Percentiles rank a stretch among this genome's conserved stretches.
Evolutionary conservation across 2,329 filamentous ascomycete species (phyloP).

Genomic region (Venturia effusa): DNA sequence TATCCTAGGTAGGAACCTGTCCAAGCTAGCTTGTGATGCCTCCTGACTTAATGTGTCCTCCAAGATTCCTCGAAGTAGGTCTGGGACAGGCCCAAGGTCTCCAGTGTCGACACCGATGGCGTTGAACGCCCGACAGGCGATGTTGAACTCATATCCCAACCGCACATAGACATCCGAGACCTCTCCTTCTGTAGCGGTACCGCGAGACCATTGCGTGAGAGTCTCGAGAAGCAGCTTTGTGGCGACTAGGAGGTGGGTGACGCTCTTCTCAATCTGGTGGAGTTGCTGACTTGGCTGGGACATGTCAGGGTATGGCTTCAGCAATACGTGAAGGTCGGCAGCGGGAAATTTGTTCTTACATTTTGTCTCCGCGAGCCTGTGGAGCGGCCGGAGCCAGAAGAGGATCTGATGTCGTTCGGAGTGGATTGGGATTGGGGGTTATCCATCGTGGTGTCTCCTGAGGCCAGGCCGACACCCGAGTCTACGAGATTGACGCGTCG

Average conservation of each 20-base stretch:
- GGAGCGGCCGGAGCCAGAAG: conserved; percentile 55
- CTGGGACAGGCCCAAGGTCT: conserved; percentile 90
- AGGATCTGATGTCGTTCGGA: conserved; percentile 48
- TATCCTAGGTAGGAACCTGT: conserved; percentile 87
- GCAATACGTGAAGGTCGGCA: not conserved
- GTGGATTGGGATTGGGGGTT: conserved; percentile 20
- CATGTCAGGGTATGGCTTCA: not conserved
- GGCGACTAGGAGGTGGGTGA: conserved; percentile 91
- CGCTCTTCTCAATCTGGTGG: conserved; percentile 97
- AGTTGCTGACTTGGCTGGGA: conserved; percentile 60
- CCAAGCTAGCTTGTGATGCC: conserved; percentile 83
- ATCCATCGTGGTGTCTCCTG: conserved; percentile 36
- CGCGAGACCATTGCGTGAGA: conserved; percentile 92
- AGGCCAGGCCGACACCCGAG: conserved; percentile 11
- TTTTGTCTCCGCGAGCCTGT: conserved; percentile 26
- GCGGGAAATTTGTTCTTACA: conserved; percentile 10
- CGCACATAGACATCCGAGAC: conserved; percentile 98
- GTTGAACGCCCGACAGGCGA: conserved; percentile 92
- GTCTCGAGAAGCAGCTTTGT: conserved; percentile 98
- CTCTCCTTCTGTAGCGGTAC: conserved; percentile 81
- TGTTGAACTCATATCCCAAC: conserved; percentile 97
- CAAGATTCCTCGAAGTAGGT: conserved; percentile 77
- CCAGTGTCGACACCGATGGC: conserved; percentile 93
- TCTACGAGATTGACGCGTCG: not conserved
- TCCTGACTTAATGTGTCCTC: conserved; percentile 96